Percentiles rank a stretch among this genome's conserved stretches.
Conservation (phyloP, 2,329 filamentous ascomycete species). For the Penicillium sp. region DNA sequence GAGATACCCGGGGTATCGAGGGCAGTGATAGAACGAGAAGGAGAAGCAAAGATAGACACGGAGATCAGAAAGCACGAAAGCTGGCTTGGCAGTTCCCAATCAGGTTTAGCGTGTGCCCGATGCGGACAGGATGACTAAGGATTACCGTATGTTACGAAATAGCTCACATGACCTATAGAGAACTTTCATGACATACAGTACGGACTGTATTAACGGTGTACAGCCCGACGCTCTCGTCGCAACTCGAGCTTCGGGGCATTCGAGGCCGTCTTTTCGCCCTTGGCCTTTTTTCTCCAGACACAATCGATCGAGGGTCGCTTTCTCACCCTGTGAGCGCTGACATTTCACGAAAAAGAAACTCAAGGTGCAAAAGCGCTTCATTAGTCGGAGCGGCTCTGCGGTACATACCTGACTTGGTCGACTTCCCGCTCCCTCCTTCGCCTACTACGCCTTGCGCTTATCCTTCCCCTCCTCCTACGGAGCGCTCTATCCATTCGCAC, state of each 20-base stretch:
- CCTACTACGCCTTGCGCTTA: constrained; percentile 16
- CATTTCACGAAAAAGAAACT: constrained; percentile 2
- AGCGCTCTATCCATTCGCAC: constrained; percentile 17
- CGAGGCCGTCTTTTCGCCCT: not conserved
- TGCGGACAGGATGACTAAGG: constrained; percentile 7
- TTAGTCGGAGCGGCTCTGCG: constrained; percentile 15
- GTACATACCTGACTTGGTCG: constrained; percentile 19
- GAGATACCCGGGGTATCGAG: constrained; percentile 27
- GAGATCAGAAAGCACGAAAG: constrained; percentile 29
- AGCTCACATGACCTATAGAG: not conserved
- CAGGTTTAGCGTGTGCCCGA: constrained; percentile 11
- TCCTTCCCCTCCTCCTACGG: constrained; percentile 11
- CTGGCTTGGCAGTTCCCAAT: constrained; percentile 24
- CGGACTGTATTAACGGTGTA: constrained; percentile 2
- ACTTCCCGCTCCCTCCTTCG: constrained; percentile 20
- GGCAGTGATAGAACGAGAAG: constrained; percentile 16
- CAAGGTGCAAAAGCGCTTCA: constrained; percentile 1
- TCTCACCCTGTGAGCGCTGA: not conserved
- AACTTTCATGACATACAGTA: constrained; percentile 1
- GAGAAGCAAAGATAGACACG: constrained; percentile 22
- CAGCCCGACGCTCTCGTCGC: constrained; percentile 20
- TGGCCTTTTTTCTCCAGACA: constrained; percentile 1
- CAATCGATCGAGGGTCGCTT: constrained; percentile 9
- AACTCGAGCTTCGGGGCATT: constrained; percentile 13
- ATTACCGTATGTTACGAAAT: constrained; percentile 10